Base-by-base conservation (phyloP, 2,329 filamentous ascomycete species). In the Furcasterigmium furcatum region DNA sequence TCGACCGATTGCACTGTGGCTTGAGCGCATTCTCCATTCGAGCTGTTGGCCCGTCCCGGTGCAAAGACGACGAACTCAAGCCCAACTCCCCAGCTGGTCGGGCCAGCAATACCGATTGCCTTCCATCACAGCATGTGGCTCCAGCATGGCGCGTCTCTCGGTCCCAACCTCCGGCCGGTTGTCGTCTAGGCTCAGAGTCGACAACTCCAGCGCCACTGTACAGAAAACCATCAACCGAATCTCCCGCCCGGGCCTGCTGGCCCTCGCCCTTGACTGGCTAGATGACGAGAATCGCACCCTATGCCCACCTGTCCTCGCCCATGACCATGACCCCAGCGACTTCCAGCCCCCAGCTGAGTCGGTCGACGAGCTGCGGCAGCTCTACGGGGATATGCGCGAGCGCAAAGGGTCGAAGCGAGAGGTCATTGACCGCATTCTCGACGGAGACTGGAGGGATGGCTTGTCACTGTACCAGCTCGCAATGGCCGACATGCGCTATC, bases 241-340 rank as follows among this genome's bases (percentile, higher is more conserved):
- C 16, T 86, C 88, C 2, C 83, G 89, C 42, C 71, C 83, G 39
- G 82, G 87, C 0, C 77, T 95, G 19, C 68, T 94, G 21, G 79
- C 82, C 0, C 76, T 95, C 9, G 86, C 79, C 1, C 74, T 91
- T 19, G 78, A 86, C 67, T 95, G 90, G 90, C 80, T 95, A 4
- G 80, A 85, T 46, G 79, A 85, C 41, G 71, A 75, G 51, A 84
- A 87, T 51, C 71, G 82, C 34, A 65, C 75, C 5, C 70, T 77
- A 16, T 84, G 79, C 36, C 71, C 71, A 2, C 86, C 86, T 2
- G 0, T 82, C 42, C 55, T 72, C 14, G 52, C 58, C 8, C 68
- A 75, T n/a, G 70, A 78, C 16, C 77, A 82, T 1, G 79, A 86
- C 45, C 72, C 73, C 27, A 75, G 81, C 47, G 85, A 86, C 52